These are phyloP conservation scores for Xylaria sp. DNA, from an alignment of 2,329 filamentous ascomycete species.

Conservation along the genomic window DNA sequence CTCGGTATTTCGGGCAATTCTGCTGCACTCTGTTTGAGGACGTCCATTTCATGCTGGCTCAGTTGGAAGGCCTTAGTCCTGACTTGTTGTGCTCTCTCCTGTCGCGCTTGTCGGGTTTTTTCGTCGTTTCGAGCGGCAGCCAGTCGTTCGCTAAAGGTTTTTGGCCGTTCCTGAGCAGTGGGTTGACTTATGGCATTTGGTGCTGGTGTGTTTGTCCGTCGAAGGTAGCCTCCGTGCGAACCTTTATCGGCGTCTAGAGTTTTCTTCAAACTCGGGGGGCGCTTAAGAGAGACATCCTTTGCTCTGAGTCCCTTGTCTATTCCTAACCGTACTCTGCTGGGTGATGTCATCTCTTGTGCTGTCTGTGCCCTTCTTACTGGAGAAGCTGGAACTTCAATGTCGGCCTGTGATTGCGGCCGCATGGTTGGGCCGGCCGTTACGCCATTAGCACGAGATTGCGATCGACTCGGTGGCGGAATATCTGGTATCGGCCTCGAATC, in stretches of 20 bases:
- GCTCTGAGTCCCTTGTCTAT: constrained; percentile 89
- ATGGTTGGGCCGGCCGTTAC: constrained; percentile 34
- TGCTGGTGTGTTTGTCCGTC: constrained; percentile 56
- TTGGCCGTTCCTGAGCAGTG: constrained; percentile 52
- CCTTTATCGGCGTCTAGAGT: constrained; percentile 47
- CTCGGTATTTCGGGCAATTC: constrained; percentile 63
- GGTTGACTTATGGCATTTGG: constrained; percentile 37
- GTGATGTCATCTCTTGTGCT: constrained; percentile 72
- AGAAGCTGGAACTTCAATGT: constrained; percentile 79
- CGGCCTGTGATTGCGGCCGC: constrained; percentile 49
- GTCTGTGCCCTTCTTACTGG: constrained; percentile 72
- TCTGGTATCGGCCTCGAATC: constrained; percentile 39
- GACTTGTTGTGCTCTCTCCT: constrained; percentile 63
- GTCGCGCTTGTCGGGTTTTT: constrained; percentile 60
- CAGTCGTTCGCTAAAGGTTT: constrained; percentile 86
- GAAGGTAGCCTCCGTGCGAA: constrained; percentile 55
- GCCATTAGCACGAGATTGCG: constrained; percentile 39
- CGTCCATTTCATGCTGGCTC: constrained; percentile 67
- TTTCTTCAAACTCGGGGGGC: constrained; percentile 66
- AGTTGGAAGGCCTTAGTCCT: constrained; percentile 69
- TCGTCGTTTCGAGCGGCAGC: constrained; percentile 74
- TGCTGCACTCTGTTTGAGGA: constrained; percentile 67
- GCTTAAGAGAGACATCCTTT: constrained; percentile 84
- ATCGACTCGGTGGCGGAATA: constrained; percentile 36
- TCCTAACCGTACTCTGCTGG: constrained; percentile 81